phyloP scores from a whole-genome alignment of 805 yeast species.

The Teunomyces stri region DNA sequence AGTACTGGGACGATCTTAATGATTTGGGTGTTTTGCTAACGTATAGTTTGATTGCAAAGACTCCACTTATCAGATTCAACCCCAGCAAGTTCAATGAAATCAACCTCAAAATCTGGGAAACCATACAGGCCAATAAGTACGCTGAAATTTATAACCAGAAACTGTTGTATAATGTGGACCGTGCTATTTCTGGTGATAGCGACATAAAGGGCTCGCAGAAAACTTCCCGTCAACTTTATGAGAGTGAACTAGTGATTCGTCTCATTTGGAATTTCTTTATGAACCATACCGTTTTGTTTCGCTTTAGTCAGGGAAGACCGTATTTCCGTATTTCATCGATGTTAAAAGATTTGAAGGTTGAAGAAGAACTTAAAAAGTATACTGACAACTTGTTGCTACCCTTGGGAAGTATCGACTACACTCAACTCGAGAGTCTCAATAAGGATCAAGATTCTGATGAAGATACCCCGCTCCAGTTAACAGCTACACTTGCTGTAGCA shows the following conservation, averaged over 20 bases:
- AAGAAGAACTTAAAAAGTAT: slow-evolving; percentile 12
- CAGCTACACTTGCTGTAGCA: not conserved
- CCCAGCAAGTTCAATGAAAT: slow-evolving; percentile 11
- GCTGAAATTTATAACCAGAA: slow-evolving; percentile 13
- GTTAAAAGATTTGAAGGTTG: slow-evolving; percentile 8
- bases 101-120: slow-evolving; percentile 16
- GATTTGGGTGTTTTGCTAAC: slow-evolving; percentile 25
- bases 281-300: slow-evolving; percentile 11
- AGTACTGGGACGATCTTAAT: slow-evolving; percentile 24
- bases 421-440: not conserved
- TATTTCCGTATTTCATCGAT: slow-evolving; percentile 11
- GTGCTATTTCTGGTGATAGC: not conserved
- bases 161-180: not conserved
- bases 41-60: slow-evolving; percentile 17
- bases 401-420: slow-evolving; percentile 10
- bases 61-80: slow-evolving; percentile 10
- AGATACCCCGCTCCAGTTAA: not conserved
- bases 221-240: slow-evolving; percentile 20
- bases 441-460: not conserved
- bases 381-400: slow-evolving; percentile 18
- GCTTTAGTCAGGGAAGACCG: slow-evolving; percentile 20
- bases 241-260: slow-evolving; percentile 20
- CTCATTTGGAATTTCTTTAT: slow-evolving; percentile 25
- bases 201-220: not conserved
- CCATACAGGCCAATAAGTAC: slow-evolving; percentile 17